phyloP scores from a whole-genome alignment of 1,139 yeast genomes.

The Barnettozyma hawaiiensis region DNA sequence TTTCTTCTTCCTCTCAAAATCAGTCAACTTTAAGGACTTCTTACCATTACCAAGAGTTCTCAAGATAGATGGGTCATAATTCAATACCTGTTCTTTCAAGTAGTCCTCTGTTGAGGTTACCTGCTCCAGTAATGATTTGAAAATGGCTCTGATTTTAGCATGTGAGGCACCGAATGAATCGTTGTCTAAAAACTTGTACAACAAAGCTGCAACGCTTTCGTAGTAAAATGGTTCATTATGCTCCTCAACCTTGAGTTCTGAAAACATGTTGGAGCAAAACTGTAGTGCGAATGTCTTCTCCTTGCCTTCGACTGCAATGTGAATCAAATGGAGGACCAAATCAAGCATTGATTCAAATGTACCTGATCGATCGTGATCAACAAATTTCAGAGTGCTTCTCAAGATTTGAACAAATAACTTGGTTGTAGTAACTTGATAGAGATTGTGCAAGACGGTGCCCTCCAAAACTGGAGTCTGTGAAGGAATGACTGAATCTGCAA shows the following conservation, averaged over 20 bases:
- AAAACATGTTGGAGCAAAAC: constrained; percentile 28
- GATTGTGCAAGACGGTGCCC: constrained; percentile 32
- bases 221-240: constrained; percentile 37
- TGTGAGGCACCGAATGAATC: constrained; percentile 41
- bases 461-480: constrained; percentile 37
- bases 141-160: constrained; percentile 50
- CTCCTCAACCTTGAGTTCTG: constrained; percentile 29
- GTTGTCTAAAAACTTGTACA: constrained; percentile 40
- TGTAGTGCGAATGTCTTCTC: constrained; percentile 13
- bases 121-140: constrained; percentile 32
- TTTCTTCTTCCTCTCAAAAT: constrained; percentile 55
- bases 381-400: constrained; percentile 42
- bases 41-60: constrained; percentile 17
- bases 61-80: constrained; percentile 27
- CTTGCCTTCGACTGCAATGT: constrained; percentile 38
- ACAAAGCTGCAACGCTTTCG: constrained; percentile 38
- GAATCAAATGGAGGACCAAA: constrained; percentile 62
- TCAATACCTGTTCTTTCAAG: constrained; percentile 30
- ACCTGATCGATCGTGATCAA: constrained; percentile 34
- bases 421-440: constrained; percentile 48
- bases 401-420: constrained; percentile 48
- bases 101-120: constrained; percentile 28
- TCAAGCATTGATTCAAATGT: constrained; percentile 53
- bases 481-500: constrained; percentile 43
- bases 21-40: constrained; percentile 29